phyloP scores from a whole-genome alignment of 139 green algal genomes.

The Auxenochlorella protothecoides region DNA sequence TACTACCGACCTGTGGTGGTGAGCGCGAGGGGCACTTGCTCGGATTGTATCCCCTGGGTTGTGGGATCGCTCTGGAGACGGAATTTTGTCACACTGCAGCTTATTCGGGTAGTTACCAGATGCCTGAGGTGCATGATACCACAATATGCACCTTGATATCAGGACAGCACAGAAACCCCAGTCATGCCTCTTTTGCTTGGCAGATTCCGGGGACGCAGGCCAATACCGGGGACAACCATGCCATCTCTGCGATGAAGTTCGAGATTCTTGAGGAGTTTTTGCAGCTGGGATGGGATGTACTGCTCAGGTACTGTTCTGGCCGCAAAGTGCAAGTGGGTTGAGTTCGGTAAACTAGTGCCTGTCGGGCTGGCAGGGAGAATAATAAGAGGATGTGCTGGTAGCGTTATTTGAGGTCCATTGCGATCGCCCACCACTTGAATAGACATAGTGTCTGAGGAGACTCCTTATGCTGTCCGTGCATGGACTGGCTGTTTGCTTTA shows the following conservation, averaged over 20 bases:
- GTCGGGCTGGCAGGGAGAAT: too few relatives aligned
- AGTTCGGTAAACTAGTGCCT: too few relatives aligned
- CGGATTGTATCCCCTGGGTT: too few relatives aligned
- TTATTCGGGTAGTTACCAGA: too few relatives aligned
- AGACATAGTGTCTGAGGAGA: neutral
- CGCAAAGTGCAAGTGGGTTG: too few relatives aligned
- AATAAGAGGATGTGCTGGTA: neutral
- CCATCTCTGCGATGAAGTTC: constrained; percentile 77
- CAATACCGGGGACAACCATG: constrained; percentile 60
- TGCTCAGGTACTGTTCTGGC: constrained; percentile 41
- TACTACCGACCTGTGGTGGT: constrained; percentile 33
- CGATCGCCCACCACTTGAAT: neutral
- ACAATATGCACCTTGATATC: too few relatives aligned
- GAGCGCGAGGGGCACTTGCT: neutral
- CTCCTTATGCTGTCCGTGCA: neutral
- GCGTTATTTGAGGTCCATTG: too few relatives aligned
- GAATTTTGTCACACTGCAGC: too few relatives aligned
- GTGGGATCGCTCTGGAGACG: too few relatives aligned
- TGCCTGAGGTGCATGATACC: too few relatives aligned
- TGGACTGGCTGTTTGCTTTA: too few relatives aligned
- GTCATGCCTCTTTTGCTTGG: neutral
- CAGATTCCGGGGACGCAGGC: constrained; percentile 38
- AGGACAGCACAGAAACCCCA: too few relatives aligned
- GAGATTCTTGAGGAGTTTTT: constrained; percentile 85
- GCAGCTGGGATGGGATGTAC: constrained; percentile 74